Conservation (phyloP, 208 protist species). For the Histomonas meleagridis region DNA sequence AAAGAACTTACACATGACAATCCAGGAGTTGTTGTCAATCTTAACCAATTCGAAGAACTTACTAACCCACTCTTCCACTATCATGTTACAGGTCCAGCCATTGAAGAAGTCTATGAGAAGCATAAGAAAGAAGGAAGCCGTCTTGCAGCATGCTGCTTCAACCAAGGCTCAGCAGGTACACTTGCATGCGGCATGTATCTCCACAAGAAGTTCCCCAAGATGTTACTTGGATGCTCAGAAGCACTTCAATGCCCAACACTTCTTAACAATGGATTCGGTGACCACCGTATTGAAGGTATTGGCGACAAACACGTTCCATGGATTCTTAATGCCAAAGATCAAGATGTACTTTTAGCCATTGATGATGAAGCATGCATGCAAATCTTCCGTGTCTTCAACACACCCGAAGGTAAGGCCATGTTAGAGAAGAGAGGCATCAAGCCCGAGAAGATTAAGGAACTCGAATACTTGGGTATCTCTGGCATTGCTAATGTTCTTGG, state of each 20-base stretch:
- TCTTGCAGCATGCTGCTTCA: background rate
- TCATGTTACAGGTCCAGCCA: background rate
- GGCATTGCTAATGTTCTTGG: background rate
- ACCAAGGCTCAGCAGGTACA: constrained; percentile 5
- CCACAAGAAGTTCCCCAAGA: constrained; percentile 12
- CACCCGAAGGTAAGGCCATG: background rate
- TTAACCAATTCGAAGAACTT: background rate
- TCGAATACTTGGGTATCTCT: background rate
- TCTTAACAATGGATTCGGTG: background rate
- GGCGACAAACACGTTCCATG: constrained; percentile 22
- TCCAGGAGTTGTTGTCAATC: background rate
- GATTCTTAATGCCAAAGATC: background rate
- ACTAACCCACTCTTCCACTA: constrained; percentile 14
- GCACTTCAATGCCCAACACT: constrained; percentile 19
- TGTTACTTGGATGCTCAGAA: background rate
- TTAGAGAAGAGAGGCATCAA: background rate
- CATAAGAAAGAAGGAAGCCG: constrained; percentile 11
- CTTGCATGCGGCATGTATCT: background rate
- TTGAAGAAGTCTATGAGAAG: background rate
- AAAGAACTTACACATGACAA: background rate
- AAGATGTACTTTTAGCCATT: background rate
- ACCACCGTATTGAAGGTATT: background rate
- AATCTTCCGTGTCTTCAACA: background rate
- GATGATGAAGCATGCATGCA: constrained; percentile 17
- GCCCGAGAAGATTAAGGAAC: background rate